These are phyloP conservation scores for Neonectria coccinea DNA, from an alignment of 2,329 filamentous ascomycete species.

Conservation along the genomic window DNA sequence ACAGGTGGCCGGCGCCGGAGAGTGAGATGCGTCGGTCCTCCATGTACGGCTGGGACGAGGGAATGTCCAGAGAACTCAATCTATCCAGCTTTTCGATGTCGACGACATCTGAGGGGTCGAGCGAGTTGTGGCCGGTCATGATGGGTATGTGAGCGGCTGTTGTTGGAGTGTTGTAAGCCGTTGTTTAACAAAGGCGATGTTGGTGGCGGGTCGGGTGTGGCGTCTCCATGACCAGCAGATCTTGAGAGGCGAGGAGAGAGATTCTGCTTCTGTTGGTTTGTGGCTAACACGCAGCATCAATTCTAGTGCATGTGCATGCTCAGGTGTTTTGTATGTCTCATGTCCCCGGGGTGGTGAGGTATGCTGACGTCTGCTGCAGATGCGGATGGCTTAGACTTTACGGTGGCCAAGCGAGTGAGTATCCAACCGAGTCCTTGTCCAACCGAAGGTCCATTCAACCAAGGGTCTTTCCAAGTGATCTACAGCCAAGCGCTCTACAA, in stretches of 20 bases:
- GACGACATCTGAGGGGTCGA: constrained; percentile 11
- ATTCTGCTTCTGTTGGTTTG: background rate
- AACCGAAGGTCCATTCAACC: background rate
- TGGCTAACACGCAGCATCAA: background rate
- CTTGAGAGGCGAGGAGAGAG: background rate
- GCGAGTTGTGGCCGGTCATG: constrained; percentile 7
- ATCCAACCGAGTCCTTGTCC: constrained; percentile 1
- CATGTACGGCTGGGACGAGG: constrained; percentile 30
- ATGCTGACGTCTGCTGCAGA: constrained; percentile 1
- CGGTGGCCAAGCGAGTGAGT: background rate
- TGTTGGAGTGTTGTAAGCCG: background rate
- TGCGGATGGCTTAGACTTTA: background rate
- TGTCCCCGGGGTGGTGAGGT: background rate
- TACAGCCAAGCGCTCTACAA: background rate
- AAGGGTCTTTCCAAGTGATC: background rate
- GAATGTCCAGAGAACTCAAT: constrained; percentile 50
- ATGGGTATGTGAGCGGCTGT: constrained; percentile 5
- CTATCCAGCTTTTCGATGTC: constrained; percentile 50
- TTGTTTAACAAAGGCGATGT: background rate
- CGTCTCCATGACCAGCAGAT: constrained; percentile 4
- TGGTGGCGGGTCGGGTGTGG: background rate
- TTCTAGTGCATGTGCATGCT: background rate
- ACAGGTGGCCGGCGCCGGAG: constrained; percentile 53
- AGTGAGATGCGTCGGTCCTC: constrained; percentile 44
- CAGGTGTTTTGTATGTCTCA: background rate